These are phyloP conservation scores for Gaeumannomyces sp. DNA, from an alignment of 2,329 filamentous ascomycete species.

Conservation along the genomic window DNA sequence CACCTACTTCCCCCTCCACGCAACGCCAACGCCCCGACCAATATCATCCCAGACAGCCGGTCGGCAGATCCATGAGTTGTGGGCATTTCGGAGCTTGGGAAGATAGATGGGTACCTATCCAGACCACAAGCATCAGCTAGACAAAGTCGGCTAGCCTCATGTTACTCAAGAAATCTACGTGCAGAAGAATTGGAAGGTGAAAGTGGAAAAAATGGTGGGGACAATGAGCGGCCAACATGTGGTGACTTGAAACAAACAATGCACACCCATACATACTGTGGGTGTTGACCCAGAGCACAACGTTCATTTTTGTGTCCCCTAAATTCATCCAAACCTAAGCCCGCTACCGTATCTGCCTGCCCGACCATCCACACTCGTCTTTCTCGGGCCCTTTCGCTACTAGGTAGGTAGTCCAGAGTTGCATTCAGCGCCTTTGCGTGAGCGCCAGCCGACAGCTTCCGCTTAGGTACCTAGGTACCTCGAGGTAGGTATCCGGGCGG, in stretches of 20 bases:
- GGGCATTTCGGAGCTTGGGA: not conserved
- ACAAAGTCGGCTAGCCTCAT: not conserved
- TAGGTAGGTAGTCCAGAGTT: not conserved
- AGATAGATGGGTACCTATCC: too few species aligned
- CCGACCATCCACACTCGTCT: too few species aligned
- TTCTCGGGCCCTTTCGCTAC: not conserved
- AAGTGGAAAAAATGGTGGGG: not conserved
- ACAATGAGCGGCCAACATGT: not conserved
- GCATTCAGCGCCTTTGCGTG: not conserved
- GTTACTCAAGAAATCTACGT: not conserved
- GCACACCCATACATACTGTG: not conserved
- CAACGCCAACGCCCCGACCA: not conserved
- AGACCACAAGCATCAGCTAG: not conserved
- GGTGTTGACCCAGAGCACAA: not conserved
- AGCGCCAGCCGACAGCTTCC: too few species aligned
- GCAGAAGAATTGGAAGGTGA: not conserved
- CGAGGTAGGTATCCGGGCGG: too few species aligned
- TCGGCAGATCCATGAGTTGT: not conserved
- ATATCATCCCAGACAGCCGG: not conserved
- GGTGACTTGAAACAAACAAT: constrained; percentile 2
- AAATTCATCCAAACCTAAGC: not conserved
- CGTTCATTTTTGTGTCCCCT: not conserved
- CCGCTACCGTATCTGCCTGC: too few species aligned
- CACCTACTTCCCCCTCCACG: not conserved
- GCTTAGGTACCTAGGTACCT: too few species aligned